Base-by-base conservation (phyloP, 208 protist species). In the Trichomonas gallinae region DNA sequence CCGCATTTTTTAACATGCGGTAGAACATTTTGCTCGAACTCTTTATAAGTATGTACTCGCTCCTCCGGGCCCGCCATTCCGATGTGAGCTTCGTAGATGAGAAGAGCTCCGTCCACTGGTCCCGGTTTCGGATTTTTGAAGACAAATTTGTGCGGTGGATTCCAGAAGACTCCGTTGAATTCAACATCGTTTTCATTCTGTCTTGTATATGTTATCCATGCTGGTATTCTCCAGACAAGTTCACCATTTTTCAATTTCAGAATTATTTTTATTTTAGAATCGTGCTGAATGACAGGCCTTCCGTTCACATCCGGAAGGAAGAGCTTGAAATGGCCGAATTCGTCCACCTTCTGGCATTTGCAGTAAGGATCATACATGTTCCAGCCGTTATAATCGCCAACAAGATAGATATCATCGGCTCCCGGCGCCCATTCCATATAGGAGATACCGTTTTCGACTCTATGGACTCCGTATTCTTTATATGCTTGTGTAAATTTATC, bases 51-150 rank as follows among this genome's bases (percentile, higher is more conserved):
- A 6, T 97, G 97, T 49, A 98, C 82, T 40, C 97, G 63, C 17
- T 89, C 46, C 87, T 97, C 96, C 31, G 96, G 88, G 6, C 97
- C 97, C 11, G 97, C 96, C 97, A 98, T 98, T 9, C 98, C 98
- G 26, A 98, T 97, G 58, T 98, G 98, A 21, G 96, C 49, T 96
- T 98, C 98, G 96, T 98, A 98, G 45, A 98, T 98, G 38, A 97
- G 96, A 9, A 98, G 96, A 21, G 85, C 96, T 13, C 0, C 72
- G n/a, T 97, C 97, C 44, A 21, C 13, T 42, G 97, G 98, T 44
- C 51, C 91, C 46, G 87, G 87, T 34, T 13, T 44, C 17, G 96
- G 83, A 91, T 98, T 17, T 82, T 97, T 97, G 96, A 97, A 98
- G 34, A 81, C 13, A 58, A 98, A 98, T 88, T 81, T 46, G 36